Evolutionary conservation across 495 filamentous ascomycete species (phyloP).

Genomic region (Bryoglossum gracile): DNA sequence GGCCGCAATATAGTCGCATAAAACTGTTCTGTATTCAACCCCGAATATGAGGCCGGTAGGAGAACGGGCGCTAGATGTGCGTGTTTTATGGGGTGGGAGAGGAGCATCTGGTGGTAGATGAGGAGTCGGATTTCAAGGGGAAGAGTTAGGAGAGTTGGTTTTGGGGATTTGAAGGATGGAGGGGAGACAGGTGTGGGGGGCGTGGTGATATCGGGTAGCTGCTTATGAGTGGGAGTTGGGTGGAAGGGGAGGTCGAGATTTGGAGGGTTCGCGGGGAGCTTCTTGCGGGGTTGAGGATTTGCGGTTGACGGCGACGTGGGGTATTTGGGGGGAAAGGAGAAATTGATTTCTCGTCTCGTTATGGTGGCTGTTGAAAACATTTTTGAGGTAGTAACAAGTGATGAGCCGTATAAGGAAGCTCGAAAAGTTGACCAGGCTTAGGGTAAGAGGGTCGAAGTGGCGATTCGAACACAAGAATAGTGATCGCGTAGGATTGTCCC

Average conservation of each 20-base stretch:
- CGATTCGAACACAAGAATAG: too few relatives aligned
- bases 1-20: constrained; percentile 1
- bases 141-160: constrained; percentile 7
- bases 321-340: too few relatives aligned
- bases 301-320: too few relatives aligned
- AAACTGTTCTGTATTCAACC: constrained; percentile 4
- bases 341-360: too few relatives aligned
- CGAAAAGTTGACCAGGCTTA: too few relatives aligned
- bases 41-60: not conserved
- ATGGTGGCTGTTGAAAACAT: too few relatives aligned
- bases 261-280: constrained; percentile 6
- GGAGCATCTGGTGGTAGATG: constrained; percentile 15
- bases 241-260: constrained; percentile 12
- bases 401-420: too few relatives aligned
- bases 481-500: too few relatives aligned
- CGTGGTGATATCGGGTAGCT: not conserved
- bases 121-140: constrained; percentile 22
- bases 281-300: too few relatives aligned
- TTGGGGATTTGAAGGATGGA: not conserved
- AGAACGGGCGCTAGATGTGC: constrained; percentile 12
- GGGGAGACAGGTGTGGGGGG: not conserved
- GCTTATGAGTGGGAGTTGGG: not conserved
- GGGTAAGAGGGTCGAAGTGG: too few relatives aligned
- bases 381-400: too few relatives aligned
- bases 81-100: constrained; percentile 12